Conservation (phyloP, 352 stramenopile species). For the Phytophthora uliginosa region DNA sequence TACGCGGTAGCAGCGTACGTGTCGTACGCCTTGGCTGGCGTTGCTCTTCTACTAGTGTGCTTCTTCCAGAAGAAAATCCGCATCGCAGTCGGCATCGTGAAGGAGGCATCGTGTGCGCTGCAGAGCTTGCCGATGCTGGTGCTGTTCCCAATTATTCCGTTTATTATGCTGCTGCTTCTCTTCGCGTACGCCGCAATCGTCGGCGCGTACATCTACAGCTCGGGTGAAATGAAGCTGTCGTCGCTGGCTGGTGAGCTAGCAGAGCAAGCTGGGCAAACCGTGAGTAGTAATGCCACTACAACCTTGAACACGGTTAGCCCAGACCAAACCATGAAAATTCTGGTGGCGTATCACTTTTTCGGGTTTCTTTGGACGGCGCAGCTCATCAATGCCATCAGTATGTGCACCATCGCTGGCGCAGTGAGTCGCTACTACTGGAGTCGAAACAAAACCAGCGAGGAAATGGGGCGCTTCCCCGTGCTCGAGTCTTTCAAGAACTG, state of each 20-base stretch:
- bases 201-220: conserved; percentile 79
- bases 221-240: conserved; percentile 52
- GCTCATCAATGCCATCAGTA: conserved; percentile 96
- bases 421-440: conserved; percentile 96
- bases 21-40: conserved; percentile 60
- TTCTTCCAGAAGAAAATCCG: conserved; percentile 89
- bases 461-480: conserved; percentile 82
- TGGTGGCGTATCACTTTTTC: conserved; percentile 93
- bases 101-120: conserved; percentile 77
- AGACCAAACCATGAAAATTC: conserved; percentile 70
- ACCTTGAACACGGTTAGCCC: conserved; percentile 55
- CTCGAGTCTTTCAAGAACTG: conserved; percentile 78
- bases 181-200: conserved; percentile 76
- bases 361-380: conserved; percentile 97
- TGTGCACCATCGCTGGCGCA: conserved; percentile 95
- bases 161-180: conserved; percentile 67
- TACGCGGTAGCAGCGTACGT: conserved; percentile 77
- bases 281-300: conserved; percentile 27
- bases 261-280: conserved; percentile 14
- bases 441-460: conserved; percentile 58
- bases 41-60: conserved; percentile 82
- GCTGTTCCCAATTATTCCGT: conserved; percentile 75
- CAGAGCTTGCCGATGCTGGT: conserved; percentile 70
- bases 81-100: conserved; percentile 80
- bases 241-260: conserved; percentile 35